Evolutionary conservation across 768 basidiomycete species (phyloP), one percentile per base, ranked within the genome.

Genomic region (Chlorophyllum brunneum): DNA sequence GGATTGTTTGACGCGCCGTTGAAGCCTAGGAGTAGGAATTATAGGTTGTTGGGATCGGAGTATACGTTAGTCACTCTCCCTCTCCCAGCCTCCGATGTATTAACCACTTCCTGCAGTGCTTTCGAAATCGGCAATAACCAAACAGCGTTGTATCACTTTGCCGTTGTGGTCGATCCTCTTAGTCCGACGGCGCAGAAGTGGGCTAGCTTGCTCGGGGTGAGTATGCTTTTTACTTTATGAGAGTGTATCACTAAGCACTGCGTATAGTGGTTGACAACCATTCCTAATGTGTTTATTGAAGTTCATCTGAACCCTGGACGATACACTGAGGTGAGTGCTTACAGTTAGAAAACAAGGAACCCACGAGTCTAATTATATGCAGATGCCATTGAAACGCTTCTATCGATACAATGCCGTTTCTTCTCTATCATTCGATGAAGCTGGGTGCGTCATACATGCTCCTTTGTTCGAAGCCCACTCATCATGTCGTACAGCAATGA

Each of bases 351-450:
- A n/a, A 16, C 4, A 36, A 36, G 34, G 16, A 3, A 2, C 5
- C 11, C 2, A n/a, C 2, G 1, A 13, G 11, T 15, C 13, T 1
- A 36, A 5, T 5, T n/a, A 1, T n/a, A n/a, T 36, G 3, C 56
- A 97, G 89, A 72, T 97, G 23, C 93, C 94, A 0, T 70, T 98
- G 37, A 98, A 97, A 66, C 80, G 86, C 15, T 98, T 98, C 73
- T 98, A 97, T 65, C 86, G 89, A 5, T 92, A 86, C 63, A 85
- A 82, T 47, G 68, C 93, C 4, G 62, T 71, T 2, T 75, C 83
- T 2, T 64, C 68, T 3, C 69, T 87, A 11, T 52, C 65, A 0
- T 98, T 92, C 63, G 82, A 91, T 55, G 70, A 78, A 15, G 65
- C 79, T 33, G 89, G 92, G 91, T 93, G 63, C 39, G 82, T 68